Percentiles rank a stretch among this genome's conserved stretches.
These are phyloP conservation scores for Gypsophila paniculata DNA, from an alignment of 179 eudicot species.

Conservation along the genomic window DNA sequence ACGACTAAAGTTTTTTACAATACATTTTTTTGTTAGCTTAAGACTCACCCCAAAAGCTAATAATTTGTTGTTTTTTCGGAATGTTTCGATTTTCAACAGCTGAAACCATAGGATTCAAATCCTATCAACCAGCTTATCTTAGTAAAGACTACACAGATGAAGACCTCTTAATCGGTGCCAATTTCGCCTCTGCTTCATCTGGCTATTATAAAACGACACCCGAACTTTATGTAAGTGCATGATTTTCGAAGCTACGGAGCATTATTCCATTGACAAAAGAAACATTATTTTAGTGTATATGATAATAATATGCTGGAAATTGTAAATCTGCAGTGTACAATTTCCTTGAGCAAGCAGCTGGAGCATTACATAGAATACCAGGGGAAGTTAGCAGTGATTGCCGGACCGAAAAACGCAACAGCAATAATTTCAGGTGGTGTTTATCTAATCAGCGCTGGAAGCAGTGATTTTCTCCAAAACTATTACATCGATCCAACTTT, in stretches of 20 bases:
- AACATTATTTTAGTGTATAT: background rate
- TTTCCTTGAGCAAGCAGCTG: conserved; percentile 68
- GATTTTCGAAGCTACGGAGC: background rate
- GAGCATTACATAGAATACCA: conserved; percentile 71
- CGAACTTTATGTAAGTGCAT: conserved; percentile 58
- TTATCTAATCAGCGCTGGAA: conserved; percentile 72
- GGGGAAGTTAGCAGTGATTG: conserved; percentile 42
- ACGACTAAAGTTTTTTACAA: no score
- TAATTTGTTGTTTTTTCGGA: no score
- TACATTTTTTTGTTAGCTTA: no score
- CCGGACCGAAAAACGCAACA: conserved; percentile 65
- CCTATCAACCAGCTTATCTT: conserved; percentile 72
- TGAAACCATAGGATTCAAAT: conserved; percentile 76
- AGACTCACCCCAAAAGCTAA: background rate
- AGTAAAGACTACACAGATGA: conserved; percentile 56
- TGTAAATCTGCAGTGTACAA: conserved; percentile 42
- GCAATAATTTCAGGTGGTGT: conserved; percentile 53
- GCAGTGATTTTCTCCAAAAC: conserved; percentile 91
- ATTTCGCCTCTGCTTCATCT: conserved; percentile 87
- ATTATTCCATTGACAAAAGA: background rate
- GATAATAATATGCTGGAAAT: background rate
- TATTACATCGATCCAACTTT: conserved; percentile 82
- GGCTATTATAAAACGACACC: conserved; percentile 82
- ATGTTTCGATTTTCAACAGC: conserved; percentile 33
- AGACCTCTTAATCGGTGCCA: conserved; percentile 65